Evolutionary conservation across 2,329 filamentous ascomycete species (phyloP).

Genomic region (Clonostachys rosea): DNA sequence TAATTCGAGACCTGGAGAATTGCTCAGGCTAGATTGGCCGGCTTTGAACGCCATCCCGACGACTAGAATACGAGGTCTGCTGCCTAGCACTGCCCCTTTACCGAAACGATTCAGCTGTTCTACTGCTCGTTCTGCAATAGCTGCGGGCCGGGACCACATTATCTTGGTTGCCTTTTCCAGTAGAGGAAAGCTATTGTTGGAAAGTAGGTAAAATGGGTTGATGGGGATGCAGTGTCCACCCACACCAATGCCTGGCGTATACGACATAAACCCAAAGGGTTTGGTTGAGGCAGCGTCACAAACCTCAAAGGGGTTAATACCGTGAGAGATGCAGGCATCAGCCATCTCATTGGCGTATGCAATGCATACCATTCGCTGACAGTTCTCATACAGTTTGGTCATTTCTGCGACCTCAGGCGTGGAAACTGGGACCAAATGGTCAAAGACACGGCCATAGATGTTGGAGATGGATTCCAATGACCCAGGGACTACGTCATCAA

Average conservation of each 20-base stretch:
- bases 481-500: conserved; percentile 38
- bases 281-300: conserved; percentile 42
- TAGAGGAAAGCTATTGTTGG: conserved; percentile 40
- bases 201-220: conserved; percentile 48
- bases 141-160: conserved; percentile 33
- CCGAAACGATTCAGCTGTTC: background rate
- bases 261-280: conserved; percentile 47
- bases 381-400: conserved; percentile 55
- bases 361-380: conserved; percentile 49
- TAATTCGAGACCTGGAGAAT: conserved; percentile 40
- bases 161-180: conserved; percentile 34
- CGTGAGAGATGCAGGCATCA: conserved; percentile 38
- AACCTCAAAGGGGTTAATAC: conserved; percentile 47
- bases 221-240: conserved; percentile 53
- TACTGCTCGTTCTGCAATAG: conserved; percentile 2
- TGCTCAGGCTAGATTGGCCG: conserved; percentile 39
- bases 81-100: background rate
- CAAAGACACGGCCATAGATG: conserved; percentile 42
- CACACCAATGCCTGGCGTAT: conserved; percentile 41
- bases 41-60: conserved; percentile 46
- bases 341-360: conserved; percentile 54
- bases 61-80: conserved; percentile 24
- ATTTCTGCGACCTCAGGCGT: conserved; percentile 51
- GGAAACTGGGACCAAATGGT: conserved; percentile 41
- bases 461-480: conserved; percentile 35